Percentiles rank a stretch among this genome's conserved stretches.
phyloP scores from a whole-genome alignment of 495 filamentous ascomycete genomes.

The Penicillium alfredii region DNA sequence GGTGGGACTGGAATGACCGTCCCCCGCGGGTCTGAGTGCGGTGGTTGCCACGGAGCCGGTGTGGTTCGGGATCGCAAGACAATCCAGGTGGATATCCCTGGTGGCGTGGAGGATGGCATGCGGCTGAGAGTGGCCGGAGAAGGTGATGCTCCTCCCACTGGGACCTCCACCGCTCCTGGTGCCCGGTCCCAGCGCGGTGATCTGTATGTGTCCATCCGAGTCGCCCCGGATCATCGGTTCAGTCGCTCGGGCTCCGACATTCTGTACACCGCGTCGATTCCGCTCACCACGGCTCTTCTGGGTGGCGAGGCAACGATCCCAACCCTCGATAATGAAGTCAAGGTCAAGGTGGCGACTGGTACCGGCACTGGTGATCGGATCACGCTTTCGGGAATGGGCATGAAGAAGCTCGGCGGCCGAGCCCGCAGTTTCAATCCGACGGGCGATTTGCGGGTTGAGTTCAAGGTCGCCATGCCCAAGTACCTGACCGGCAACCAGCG shows the following conservation, averaged over 20 bases:
- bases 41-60: constrained; percentile 70
- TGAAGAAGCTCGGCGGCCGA: constrained; percentile 67
- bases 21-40: constrained; percentile 74
- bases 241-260: constrained; percentile 80
- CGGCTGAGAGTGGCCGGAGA: constrained; percentile 71
- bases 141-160: constrained; percentile 77
- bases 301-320: constrained; percentile 87
- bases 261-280: constrained; percentile 84
- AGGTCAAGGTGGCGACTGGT: constrained; percentile 79
- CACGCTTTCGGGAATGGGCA: constrained; percentile 80
- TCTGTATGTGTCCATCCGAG: constrained; percentile 78
- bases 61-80: constrained; percentile 72
- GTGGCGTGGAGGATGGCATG: constrained; percentile 95
- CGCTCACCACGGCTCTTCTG: constrained; percentile 85
- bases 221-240: constrained; percentile 80
- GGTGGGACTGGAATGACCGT: constrained; percentile 65
- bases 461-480: constrained; percentile 92
- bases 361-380: constrained; percentile 90
- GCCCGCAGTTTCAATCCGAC: constrained; percentile 42
- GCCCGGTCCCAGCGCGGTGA: constrained; percentile 65
- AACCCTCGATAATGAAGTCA: constrained; percentile 84
- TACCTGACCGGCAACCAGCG: constrained; percentile 84
- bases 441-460: constrained; percentile 91
- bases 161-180: constrained; percentile 52
- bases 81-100: constrained; percentile 82